Percentiles rank a stretch among this genome's conserved stretches.
Conservation (phyloP, 1,139 yeast species). For the Sugiyamaella castrensis region DNA sequence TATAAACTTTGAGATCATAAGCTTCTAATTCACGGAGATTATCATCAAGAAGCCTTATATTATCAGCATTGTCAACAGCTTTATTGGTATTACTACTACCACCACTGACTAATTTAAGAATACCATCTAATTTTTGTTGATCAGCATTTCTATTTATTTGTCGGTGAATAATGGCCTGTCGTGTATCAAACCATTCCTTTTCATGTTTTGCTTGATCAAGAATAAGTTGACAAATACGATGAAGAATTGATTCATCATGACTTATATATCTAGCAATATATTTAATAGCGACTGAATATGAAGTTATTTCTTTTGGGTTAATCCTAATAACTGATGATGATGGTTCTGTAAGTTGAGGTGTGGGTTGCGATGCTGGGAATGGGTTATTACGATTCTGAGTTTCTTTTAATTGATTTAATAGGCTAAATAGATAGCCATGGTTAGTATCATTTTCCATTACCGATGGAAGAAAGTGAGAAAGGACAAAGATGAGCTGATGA, state of each 20-base stretch:
- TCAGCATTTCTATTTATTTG: conserved; percentile 14
- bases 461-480: not conserved
- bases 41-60: not conserved
- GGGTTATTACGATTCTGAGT: conserved; percentile 16
- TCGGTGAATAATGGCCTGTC: conserved; percentile 20
- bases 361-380: not conserved
- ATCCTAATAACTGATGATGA: not conserved
- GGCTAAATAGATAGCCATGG: conserved; percentile 13
- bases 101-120: conserved; percentile 25
- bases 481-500: not conserved
- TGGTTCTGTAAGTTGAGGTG: not conserved
- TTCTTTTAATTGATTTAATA: conserved; percentile 22
- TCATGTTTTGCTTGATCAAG: conserved; percentile 27
- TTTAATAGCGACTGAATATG: conserved; percentile 27
- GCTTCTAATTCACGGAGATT: conserved; percentile 19
- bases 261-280: conserved; percentile 26
- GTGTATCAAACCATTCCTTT: conserved; percentile 23
- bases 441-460: not conserved
- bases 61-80: not conserved
- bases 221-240: conserved; percentile 23
- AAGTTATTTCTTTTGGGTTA: conserved; percentile 26
- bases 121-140: conserved; percentile 22
- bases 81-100: not conserved
- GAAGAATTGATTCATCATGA: conserved; percentile 21
- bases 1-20: conserved; percentile 25